These are phyloP conservation scores for Trametes cubensis DNA, from an alignment of 768 basidiomycete species.

Conservation along the genomic window DNA sequence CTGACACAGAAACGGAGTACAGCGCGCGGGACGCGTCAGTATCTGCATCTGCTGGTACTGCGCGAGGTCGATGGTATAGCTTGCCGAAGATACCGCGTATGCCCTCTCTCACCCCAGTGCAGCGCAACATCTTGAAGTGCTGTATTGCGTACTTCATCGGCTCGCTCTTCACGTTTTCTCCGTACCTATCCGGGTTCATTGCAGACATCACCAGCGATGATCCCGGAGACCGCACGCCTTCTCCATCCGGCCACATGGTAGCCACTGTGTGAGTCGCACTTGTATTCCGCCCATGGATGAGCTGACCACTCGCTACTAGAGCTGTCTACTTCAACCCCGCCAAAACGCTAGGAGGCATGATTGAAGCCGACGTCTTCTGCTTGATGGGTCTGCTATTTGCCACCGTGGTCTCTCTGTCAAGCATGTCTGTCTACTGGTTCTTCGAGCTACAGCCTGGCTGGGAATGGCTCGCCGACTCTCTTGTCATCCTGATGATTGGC, in stretches of 20 bases:
- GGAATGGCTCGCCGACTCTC: conserved; percentile 72
- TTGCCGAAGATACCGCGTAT: conserved; percentile 30
- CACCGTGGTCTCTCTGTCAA: conserved; percentile 69
- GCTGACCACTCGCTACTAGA: conserved; percentile 37
- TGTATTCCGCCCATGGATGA: conserved; percentile 1
- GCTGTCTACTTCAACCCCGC: conserved; percentile 93
- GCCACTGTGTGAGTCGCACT: conserved; percentile 75
- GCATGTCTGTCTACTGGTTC: conserved; percentile 81
- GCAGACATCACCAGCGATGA: conserved; percentile 59
- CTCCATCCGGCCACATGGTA: conserved; percentile 87
- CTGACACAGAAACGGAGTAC: conserved; percentile 3
- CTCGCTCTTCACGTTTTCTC: conserved; percentile 90
- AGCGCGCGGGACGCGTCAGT: background rate
- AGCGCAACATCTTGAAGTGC: conserved; percentile 87
- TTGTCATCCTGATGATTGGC: conserved; percentile 84
- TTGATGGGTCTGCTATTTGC: conserved; percentile 70
- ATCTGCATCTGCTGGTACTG: background rate
- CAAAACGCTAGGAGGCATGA: conserved; percentile 89
- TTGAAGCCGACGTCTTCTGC: conserved; percentile 87
- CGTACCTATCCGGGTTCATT: conserved; percentile 69
- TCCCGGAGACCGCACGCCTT: conserved; percentile 52
- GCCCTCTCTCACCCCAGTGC: conserved; percentile 50
- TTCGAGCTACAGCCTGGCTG: conserved; percentile 70
- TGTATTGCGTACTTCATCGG: conserved; percentile 87
- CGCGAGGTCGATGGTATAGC: background rate